A percentile compares a stretch with the other conserved stretches of the same genome.
Conservation (phyloP, 768 basidiomycete species). For the Suillus luteus region DNA sequence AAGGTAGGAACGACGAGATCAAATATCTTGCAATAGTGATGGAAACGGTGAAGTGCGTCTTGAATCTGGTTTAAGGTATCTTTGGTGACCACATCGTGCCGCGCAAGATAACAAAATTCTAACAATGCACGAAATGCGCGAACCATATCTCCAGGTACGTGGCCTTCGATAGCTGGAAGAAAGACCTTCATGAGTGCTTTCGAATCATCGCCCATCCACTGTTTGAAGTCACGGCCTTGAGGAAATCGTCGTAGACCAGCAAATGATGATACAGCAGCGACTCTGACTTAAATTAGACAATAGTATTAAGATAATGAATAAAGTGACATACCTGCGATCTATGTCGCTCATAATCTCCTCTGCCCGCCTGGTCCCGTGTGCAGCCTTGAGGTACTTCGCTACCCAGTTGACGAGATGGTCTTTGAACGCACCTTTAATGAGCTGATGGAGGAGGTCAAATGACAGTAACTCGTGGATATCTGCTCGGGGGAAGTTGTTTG, state of each 20-base stretch:
- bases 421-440: constrained; percentile 3
- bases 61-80: neutral
- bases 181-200: neutral
- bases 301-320: rapidly evolving
- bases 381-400: neutral
- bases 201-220: neutral
- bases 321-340: neutral
- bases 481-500: neutral
- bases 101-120: neutral
- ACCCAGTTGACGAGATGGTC: constrained; percentile 1
- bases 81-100: neutral
- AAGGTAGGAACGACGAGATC: neutral
- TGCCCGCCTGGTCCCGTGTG: no score
- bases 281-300: neutral
- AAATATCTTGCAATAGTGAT: neutral
- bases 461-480: neutral
- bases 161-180: neutral
- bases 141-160: neutral
- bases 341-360: neutral
- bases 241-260: neutral
- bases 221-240: neutral
- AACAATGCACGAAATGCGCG: neutral
- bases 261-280: neutral
- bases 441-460: constrained; percentile 4
- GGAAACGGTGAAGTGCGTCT: neutral